These are phyloP conservation scores for Elaeis oleifera DNA, from an alignment of 202 grass and related monocot species.

Conservation along the genomic window DNA sequence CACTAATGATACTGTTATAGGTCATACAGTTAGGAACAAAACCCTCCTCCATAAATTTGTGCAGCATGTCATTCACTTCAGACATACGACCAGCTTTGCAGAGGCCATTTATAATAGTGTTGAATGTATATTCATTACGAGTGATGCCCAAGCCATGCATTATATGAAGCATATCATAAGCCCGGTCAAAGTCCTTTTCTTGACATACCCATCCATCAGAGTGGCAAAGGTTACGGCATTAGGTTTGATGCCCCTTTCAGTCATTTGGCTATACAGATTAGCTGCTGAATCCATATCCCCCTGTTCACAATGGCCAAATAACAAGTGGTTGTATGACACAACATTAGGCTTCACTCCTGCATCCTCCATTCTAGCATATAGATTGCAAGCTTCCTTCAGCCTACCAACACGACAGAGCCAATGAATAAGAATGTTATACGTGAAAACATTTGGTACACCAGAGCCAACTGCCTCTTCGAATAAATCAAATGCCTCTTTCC, in stretches of 20 bases:
- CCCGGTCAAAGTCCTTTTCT: constrained; percentile 49
- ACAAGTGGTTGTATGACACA: constrained; percentile 48
- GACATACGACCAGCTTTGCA: constrained; percentile 27
- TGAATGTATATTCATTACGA: constrained; percentile 59
- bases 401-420: constrained; percentile 47
- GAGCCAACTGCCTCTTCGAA: constrained; percentile 37
- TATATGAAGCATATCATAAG: constrained; percentile 40
- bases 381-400: constrained; percentile 40
- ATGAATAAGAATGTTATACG: constrained; percentile 51
- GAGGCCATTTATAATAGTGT: constrained; percentile 69
- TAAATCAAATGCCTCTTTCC: constrained; percentile 44
- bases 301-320: constrained; percentile 52
- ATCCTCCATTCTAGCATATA: constrained; percentile 61
- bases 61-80: constrained; percentile 61
- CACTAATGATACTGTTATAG: constrained; percentile 85
- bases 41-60: constrained; percentile 54
- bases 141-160: constrained; percentile 53
- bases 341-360: constrained; percentile 47
- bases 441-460: constrained; percentile 38
- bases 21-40: constrained; percentile 61
- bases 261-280: constrained; percentile 57
- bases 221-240: constrained; percentile 55
- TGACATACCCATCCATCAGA: constrained; percentile 55
- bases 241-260: constrained; percentile 35
- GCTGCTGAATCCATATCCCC: constrained; percentile 57